Base-by-base conservation (phyloP, 306 rosid genomes). In the Sicyos edulis region DNA sequence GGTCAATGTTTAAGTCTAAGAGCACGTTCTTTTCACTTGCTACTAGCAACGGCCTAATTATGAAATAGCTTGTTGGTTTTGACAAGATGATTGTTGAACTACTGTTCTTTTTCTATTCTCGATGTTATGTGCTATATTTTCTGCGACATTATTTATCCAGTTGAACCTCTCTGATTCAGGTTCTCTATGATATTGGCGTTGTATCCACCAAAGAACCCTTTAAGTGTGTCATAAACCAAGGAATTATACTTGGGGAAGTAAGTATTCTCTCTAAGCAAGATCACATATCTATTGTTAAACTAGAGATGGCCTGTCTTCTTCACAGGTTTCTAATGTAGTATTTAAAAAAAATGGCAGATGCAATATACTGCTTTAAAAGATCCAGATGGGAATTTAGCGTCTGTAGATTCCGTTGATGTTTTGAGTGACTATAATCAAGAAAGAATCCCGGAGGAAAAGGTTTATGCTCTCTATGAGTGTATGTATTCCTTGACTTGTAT, bases 171-270 rank as follows among this genome's bases (percentile, higher is more conserved):
- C 70, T 79, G 40, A 90, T 80, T 86, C 92, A 90, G 98, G 98
- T 90, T 84, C 96, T 90, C 70, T 88, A 80, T 61, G 98, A 93
- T 81, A 83, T 93, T 75, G 98, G 98, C 71, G 83, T 86, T 62
- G 96, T 93, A 47, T 90, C 97, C 73, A 83, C 97, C 76, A 93
- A 87, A 79, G 98, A 93, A 80, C 98, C 98, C 49, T 93, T 93
- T 84, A 90, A 90, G 74, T 93, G 98, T 81, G 98, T 93, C 78
- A 93, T 93, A 83, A 93, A 93, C 80, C 98, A 90, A 89, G 98
- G 98, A 76, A 87, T 90, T 74, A 88, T 93, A 81, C 98, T 90
- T 66, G 98, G 98, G 26, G 96, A 93, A 84, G 98, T 92, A 83
- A 77, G 85, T 83, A 20, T 59, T 56, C 66, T 78, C 71, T 75